A percentile compares a stretch with the other conserved stretches of the same genome.
These are phyloP conservation scores for Candida maris DNA, from an alignment of 805 yeast species.

Conservation along the genomic window DNA sequence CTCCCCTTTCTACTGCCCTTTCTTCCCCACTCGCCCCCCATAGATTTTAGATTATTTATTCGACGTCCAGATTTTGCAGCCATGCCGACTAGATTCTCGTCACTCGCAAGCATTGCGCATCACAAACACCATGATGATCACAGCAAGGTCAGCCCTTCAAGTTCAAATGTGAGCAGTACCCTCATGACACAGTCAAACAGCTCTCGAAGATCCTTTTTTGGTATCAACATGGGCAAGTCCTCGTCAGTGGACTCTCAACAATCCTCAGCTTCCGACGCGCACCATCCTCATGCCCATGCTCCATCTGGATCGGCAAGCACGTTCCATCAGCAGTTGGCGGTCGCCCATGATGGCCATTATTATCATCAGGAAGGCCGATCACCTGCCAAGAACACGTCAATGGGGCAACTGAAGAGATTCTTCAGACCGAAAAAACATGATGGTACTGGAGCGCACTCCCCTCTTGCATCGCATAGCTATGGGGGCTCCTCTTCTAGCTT, in stretches of 20 bases:
- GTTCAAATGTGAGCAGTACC: slow-evolving; percentile 15
- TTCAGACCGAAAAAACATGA: slow-evolving; percentile 51
- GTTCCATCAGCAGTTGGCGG: not conserved
- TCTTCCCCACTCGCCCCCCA: too few relatives aligned
- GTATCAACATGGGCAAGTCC: slow-evolving; percentile 27
- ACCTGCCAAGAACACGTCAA: slow-evolving; percentile 36
- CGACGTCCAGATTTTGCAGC: not conserved
- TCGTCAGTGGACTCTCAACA: slow-evolving; percentile 29
- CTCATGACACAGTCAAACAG: slow-evolving; percentile 21
- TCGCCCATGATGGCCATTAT: slow-evolving; percentile 5
- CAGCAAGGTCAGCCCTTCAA: slow-evolving; percentile 13
- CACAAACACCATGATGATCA: slow-evolving; percentile 26
- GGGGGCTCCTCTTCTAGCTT: slow-evolving; percentile 1
- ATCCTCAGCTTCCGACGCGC: slow-evolving; percentile 26
- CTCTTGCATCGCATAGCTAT: slow-evolving; percentile 16
- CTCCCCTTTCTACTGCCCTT: not conserved
- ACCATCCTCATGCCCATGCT: slow-evolving; percentile 14
- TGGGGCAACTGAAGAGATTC: slow-evolving; percentile 70
- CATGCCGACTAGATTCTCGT: slow-evolving; percentile 31
- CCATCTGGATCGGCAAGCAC: not conserved
- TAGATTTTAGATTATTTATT: too few relatives aligned
- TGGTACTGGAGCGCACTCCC: slow-evolving; percentile 10
- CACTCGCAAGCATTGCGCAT: slow-evolving; percentile 20
- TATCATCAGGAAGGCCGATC: slow-evolving; percentile 9
- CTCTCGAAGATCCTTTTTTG: slow-evolving; percentile 30